Base-by-base conservation (phyloP, 1,139 yeast genomes). In the Geotrichum carabidarum region DNA sequence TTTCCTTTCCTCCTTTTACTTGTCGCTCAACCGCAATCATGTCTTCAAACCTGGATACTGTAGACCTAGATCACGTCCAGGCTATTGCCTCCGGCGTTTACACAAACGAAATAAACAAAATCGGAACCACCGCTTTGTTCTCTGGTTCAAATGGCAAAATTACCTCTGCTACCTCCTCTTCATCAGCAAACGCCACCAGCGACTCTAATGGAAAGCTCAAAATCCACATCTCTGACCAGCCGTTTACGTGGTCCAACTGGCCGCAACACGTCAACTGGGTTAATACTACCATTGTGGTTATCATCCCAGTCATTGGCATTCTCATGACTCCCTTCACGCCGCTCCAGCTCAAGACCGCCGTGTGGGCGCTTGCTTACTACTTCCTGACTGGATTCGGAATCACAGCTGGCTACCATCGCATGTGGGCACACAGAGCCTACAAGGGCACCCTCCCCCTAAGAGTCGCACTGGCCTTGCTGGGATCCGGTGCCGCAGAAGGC, bases 401-500 rank as follows among this genome's bases (percentile, higher is more conserved):
- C 69, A 93, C 99, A 41, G 99, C 95, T n/a, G 96, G 95, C 44
- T 88, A 88, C 74, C 95, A 88, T 68, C 80, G 96, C 65, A 72
- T 84, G 64, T 88, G 86, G 84, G 80, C 99, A 38, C 99, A 93
- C 75, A 84, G 93, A 67, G 78, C 97, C 22, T 93, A 87, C 73
- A 80, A 80, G 57, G 97, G 94, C 46, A 76, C 78, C 52, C 68
- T 77, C 64, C 93, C 95, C 7, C 79, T 89, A 49, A 79, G 86
- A 62, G 62, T 88, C 47, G 78, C 86, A 64, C 84, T 79, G 65
- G 95, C 96, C 45, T 74, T 89, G 48, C 86, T 86, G 62, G 99
- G 99, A 57, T 94, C 96, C 46, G 95, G 96, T 55, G 88, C 97
- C 56, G 90, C 89, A 57, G 95, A 93, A 74, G 99, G 99, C 62